phyloP scores from a whole-genome alignment of 2,329 filamentous ascomycete species.

The Tricladium varicosporioides region DNA sequence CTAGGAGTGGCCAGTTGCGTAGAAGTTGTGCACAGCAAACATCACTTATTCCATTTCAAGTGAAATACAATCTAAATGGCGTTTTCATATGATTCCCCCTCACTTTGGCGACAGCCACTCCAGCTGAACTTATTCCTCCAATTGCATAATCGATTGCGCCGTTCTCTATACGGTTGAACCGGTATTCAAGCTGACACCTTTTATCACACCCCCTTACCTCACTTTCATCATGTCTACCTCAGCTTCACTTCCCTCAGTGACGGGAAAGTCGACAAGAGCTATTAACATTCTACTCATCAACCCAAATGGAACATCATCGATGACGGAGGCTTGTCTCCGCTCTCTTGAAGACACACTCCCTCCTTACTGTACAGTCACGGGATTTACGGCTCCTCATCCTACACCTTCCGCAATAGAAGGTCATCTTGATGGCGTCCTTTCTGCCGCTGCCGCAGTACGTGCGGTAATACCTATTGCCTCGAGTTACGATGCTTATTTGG shows the following conservation, averaged over 20 bases:
- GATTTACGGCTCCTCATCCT: conserved; percentile 48
- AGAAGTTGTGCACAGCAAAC: too few species aligned
- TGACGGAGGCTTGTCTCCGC: conserved; percentile 46
- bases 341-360: conserved; percentile 44
- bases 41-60: too few species aligned
- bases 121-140: too few species aligned
- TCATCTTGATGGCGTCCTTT: conserved; percentile 48
- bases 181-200: not conserved
- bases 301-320: conserved; percentile 45
- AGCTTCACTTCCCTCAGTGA: conserved; percentile 25
- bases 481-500: conserved; percentile 66
- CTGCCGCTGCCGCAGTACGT: conserved; percentile 46
- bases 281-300: conserved; percentile 46
- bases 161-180: not conserved
- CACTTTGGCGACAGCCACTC: too few species aligned
- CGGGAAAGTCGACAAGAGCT: conserved; percentile 25
- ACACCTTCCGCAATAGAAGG: conserved; percentile 51
- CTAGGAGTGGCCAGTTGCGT: too few species aligned
- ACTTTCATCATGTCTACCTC: conserved; percentile 2
- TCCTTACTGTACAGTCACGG: conserved; percentile 44
- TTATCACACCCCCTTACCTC: not conserved
- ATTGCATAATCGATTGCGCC: too few species aligned
- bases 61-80: too few species aligned
- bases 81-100: too few species aligned
- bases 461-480: conserved; percentile 43